Base-by-base conservation (phyloP, 148 eudicot genomes). In the Heliamphora exappendiculata region DNA sequence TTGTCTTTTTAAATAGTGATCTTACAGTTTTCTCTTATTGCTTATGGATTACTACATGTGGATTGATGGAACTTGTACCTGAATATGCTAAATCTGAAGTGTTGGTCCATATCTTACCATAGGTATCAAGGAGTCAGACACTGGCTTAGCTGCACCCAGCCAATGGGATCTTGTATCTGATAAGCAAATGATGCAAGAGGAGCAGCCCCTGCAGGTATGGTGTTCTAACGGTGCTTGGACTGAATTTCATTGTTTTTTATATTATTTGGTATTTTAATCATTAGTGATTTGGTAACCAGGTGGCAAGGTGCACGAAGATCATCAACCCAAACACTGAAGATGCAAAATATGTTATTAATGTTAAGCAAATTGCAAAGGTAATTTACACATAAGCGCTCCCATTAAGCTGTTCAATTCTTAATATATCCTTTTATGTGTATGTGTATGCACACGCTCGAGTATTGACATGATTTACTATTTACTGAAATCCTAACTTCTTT, bases 171-270 rank as follows among this genome's bases (percentile, higher is more conserved):
- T 96, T 78, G 99, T 91, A 50, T 89, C 99, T 39, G 98, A 96
- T 78, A 93, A 93, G 84, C 99, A 95, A 84, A 95, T 95, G 97
- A 92, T 96, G 98, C 97, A 91, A 81, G 99, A 96, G 84, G 99
- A 96, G 84, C 96, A 96, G 75, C 99, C 98, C 60, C 94, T 96
- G 67, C 98, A 96, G 96, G 99, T 92, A 31, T 54, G 78, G 24
- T 76, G 60, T 60, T 67, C 72, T 72, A 44, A 36, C 42, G 12
- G n/a, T 17, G 42, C 8, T 24, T 57, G 16, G 53, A 70, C 5
- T 62, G 11, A 68, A 41, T 20, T 2, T 19, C 49, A 19, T 5
- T 34, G 24, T 19, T 36, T 3, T 57, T 55, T 26, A 55, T 4
- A 24, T 20, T 17, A 42, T 60, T 34, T 6, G n/a, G 7, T 62